phyloP scores from a whole-genome alignment of 1,284 basidiomycete genomes.

The Ceratobasidium sp. region DNA sequence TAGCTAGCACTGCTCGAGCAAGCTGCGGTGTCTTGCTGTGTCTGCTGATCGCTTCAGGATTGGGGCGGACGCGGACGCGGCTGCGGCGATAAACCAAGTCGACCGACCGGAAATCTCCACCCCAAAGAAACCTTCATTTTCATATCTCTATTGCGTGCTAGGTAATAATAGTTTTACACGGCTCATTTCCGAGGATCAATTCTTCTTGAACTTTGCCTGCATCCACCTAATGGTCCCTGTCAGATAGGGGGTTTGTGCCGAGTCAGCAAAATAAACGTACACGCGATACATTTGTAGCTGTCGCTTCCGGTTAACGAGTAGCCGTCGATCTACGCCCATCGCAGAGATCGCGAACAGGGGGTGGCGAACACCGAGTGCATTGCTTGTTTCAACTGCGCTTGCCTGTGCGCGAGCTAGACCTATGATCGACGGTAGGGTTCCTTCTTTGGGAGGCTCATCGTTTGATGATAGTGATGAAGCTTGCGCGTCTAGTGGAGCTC shows the following conservation, averaged over 20 bases:
- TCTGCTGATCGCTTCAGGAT: slow-evolving; percentile 12
- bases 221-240: slow-evolving; percentile 59
- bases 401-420: not conserved
- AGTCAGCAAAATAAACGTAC: slow-evolving; percentile 49
- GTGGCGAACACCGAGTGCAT: slow-evolving; percentile 39
- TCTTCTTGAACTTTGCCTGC: slow-evolving; percentile 83
- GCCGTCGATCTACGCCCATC: slow-evolving; percentile 85
- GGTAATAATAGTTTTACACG: slow-evolving; percentile 4
- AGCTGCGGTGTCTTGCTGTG: not conserved
- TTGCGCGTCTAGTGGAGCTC: not conserved
- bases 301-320: slow-evolving; percentile 90
- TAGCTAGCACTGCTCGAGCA: slow-evolving; percentile 10
- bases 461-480: not conserved
- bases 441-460: not conserved
- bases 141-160: not conserved
- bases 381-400: slow-evolving; percentile 11
- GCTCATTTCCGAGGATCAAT: slow-evolving; percentile 26
- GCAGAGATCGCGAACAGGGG: slow-evolving; percentile 73
- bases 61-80: not conserved
- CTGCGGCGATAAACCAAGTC: not conserved
- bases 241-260: not conserved
- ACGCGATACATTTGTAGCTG: slow-evolving; percentile 95
- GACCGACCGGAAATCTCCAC: slow-evolving; percentile 8
- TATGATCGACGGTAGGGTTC: not conserved
- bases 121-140: not conserved